Evolutionary conservation across 768 basidiomycete genomes (phyloP).

Genomic region (Boletus barrowsii): DNA sequence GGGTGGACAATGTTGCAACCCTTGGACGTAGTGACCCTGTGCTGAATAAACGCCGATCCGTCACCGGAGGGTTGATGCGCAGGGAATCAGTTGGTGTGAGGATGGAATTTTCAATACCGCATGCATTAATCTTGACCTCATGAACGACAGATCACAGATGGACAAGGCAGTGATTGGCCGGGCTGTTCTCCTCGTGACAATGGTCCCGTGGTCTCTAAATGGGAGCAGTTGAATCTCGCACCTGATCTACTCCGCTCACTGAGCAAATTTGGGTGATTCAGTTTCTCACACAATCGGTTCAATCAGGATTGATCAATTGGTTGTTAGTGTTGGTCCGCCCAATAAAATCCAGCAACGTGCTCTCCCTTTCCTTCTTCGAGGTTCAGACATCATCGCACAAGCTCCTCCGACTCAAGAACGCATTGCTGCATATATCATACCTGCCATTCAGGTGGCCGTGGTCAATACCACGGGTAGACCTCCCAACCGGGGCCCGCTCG

Average conservation of each 20-base stretch:
- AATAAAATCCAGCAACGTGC: constrained; percentile 99
- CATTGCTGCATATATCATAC: constrained; percentile 95
- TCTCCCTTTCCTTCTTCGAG: constrained; percentile 89
- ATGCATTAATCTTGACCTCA: constrained; percentile 12
- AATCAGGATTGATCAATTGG: constrained; percentile 12
- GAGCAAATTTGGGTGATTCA: constrained; percentile 85
- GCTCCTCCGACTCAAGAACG: constrained; percentile 98
- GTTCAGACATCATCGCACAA: constrained; percentile 97
- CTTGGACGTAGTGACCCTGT: constrained; percentile 38
- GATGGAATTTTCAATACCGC: constrained; percentile 12
- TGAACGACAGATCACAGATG: constrained; percentile 48
- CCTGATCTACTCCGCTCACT: constrained; percentile 87
- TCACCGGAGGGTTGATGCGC: constrained; percentile 57
- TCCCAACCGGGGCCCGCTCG: constrained; percentile 71
- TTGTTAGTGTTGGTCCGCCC: constrained; percentile 85
- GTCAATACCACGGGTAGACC: constrained; percentile 54
- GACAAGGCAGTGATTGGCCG: constrained; percentile 54
- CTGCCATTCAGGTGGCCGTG: constrained; percentile 80
- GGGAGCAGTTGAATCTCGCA: constrained; percentile 88
- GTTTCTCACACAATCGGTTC: constrained; percentile 4
- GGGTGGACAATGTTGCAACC: constrained; percentile 41
- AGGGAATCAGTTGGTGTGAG: constrained; percentile 75
- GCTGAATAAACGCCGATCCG: constrained; percentile 76
- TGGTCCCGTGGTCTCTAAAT: constrained; percentile 87
- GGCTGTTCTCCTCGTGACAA: constrained; percentile 58